phyloP scores from a whole-genome alignment of 129 eudicot species.

The Chrysanthemum seticuspe region DNA sequence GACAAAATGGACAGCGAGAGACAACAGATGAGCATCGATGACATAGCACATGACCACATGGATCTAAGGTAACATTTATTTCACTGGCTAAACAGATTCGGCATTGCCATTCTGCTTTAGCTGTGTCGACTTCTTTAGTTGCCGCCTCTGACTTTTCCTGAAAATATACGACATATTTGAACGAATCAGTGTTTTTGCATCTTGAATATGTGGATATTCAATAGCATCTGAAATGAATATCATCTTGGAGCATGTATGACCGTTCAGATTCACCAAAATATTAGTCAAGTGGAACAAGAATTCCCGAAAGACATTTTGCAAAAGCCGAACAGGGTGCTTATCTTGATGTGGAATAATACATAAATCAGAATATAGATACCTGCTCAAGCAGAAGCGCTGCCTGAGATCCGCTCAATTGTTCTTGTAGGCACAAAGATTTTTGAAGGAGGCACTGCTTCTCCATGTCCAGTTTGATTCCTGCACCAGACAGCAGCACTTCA shows the following conservation, averaged over 20 bases:
- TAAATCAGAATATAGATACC: constrained; percentile 30
- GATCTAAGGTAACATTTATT: constrained; percentile 58
- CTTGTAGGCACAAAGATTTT: constrained; percentile 58
- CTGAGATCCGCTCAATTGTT: constrained; percentile 63
- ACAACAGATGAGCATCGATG: constrained; percentile 80
- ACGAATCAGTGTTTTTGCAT: not conserved
- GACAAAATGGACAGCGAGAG: constrained; percentile 83
- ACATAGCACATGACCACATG: constrained; percentile 89
- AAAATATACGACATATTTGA: not conserved
- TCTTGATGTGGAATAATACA: not conserved
- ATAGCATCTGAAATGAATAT: too few species aligned
- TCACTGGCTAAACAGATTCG: constrained; percentile 72
- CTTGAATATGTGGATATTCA: too few species aligned
- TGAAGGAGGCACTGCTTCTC: constrained; percentile 62
- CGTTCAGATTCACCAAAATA: too few species aligned
- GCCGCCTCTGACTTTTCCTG: not conserved
- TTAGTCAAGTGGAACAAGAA: too few species aligned
- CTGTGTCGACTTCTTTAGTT: constrained; percentile 53
- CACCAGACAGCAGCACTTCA: constrained; percentile 77
- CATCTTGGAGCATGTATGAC: too few species aligned
- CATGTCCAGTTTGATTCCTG: constrained; percentile 58
- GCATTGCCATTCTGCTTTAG: constrained; percentile 87
- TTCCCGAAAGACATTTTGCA: too few species aligned
- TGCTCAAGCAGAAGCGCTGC: constrained; percentile 76
- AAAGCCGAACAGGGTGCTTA: too few species aligned